These are phyloP conservation scores for Coniochaeta sp. DNA, from an alignment of 2,329 filamentous ascomycete species.

Conservation along the genomic window DNA sequence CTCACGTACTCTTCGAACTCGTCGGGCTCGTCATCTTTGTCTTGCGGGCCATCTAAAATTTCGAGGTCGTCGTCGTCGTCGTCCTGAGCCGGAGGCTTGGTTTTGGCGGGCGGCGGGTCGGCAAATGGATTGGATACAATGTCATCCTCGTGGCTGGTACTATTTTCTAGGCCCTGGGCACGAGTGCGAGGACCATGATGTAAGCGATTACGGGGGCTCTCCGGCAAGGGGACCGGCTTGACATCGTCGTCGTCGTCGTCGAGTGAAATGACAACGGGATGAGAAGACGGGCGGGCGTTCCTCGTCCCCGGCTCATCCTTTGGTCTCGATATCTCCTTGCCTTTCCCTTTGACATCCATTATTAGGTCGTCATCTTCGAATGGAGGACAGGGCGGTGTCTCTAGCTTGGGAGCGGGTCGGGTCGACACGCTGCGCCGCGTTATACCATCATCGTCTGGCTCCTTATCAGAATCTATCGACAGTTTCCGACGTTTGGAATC, in stretches of 20 bases:
- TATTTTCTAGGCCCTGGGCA: not conserved
- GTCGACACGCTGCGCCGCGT: not conserved
- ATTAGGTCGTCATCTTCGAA: conserved; percentile 10
- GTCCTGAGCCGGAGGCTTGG: not conserved
- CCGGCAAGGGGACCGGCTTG: not conserved
- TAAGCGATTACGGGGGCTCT: not conserved
- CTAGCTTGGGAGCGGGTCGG: not conserved
- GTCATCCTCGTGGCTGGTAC: not conserved
- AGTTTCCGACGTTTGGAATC: conserved; percentile 15
- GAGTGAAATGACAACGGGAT: not conserved
- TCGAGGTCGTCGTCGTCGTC: conserved; percentile 4
- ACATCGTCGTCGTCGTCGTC: not conserved
- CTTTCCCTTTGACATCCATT: conserved; percentile 16
- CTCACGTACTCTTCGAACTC: conserved; percentile 38
- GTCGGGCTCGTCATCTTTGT: conserved; percentile 5
- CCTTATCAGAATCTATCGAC: conserved; percentile 7
- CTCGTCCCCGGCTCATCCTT: conserved; percentile 3
- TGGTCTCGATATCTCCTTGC: conserved; percentile 12
- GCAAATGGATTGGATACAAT: not conserved
- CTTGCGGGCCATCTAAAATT: conserved; percentile 11
- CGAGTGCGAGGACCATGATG: not conserved
- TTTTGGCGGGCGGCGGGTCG: not conserved
- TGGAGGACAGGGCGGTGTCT: not conserved
- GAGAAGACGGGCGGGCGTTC: not conserved
- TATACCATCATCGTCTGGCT: not conserved